Base-by-base conservation (phyloP, 2,329 filamentous ascomycete species). In the Ceratocystis huliohia region DNA sequence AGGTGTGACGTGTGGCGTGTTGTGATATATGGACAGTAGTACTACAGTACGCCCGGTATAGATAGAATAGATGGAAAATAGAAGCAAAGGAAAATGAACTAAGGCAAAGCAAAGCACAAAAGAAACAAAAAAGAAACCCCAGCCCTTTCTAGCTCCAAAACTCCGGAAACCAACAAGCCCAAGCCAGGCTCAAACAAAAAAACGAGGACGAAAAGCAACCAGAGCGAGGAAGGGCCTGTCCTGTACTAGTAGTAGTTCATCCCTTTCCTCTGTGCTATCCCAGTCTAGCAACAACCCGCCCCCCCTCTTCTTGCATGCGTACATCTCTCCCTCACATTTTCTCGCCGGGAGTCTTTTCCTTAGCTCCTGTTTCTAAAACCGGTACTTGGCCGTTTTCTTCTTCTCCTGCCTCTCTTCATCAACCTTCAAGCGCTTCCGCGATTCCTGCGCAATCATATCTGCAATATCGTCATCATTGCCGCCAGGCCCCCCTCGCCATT, bases 401-500 rank as follows among this genome's bases (percentile, higher is more conserved):
- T 87, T 87, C 69, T 84, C 82, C 72, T 82, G 81, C 74, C 86
- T 85, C 76, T 96, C 91, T 75, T 90, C 86, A 71, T 96, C 92
- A 70, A 88, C 84, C 82, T 92, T 95, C 74, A 92, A 83, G 74
- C 91, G 84, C 82, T 97, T 97, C 70, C 91, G 83, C 73, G 87
- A 91, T 78, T 97, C 94, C 72, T 90, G 87, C 13, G 91, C 91
- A 78, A 99, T 96, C 89, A 99, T 95, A 72, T 96, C 89, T 72
- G 87, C 93, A 66, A 99, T 77, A 73, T 96, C 93, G 71, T 97
- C 93, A 74, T 96, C 89, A 76, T 82, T 80, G 67, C 85, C 83
- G 20, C 33, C 28, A 5, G 45, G 20, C 1, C 48, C 50, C 5
- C 66, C 37, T 17, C 48, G 46, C 84, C 87, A 91, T 72, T 85